Percentiles rank a stretch among this genome's conserved stretches.
Evolutionary conservation across 345 rosid species (phyloP).

Genomic region (Raphanus raphanistrum): DNA sequence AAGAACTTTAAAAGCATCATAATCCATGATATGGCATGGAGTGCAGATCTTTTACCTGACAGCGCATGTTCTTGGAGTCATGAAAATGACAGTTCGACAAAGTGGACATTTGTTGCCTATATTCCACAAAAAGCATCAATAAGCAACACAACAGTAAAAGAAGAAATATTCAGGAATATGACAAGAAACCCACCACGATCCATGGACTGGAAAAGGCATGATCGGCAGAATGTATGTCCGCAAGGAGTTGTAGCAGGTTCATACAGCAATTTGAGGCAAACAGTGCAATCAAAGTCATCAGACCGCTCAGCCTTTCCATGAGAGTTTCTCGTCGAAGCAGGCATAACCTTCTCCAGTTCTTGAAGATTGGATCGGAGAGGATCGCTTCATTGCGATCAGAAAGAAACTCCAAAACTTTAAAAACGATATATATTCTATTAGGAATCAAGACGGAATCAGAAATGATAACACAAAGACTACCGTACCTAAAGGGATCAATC

Average conservation of each 20-base stretch:
- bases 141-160: not conserved
- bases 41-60: slow-evolving; percentile 52
- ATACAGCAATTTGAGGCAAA: slow-evolving; percentile 84
- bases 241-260: slow-evolving; percentile 94
- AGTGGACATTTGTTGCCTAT: slow-evolving; percentile 95
- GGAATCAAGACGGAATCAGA: slow-evolving; percentile 12
- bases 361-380: slow-evolving; percentile 71
- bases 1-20: not conserved
- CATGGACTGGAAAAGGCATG: slow-evolving; percentile 90
- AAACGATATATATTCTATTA: slow-evolving; percentile 8
- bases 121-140: slow-evolving; percentile 29
- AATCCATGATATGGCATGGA: not conserved
- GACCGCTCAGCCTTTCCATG: slow-evolving; percentile 59
- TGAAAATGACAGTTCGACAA: slow-evolving; percentile 86
- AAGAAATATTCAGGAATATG: not conserved
- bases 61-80: slow-evolving; percentile 81
- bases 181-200: slow-evolving; percentile 65
- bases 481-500: slow-evolving; percentile 83
- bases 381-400: slow-evolving; percentile 66
- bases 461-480: slow-evolving; percentile 6
- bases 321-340: slow-evolving; percentile 40
- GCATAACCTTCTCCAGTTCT: slow-evolving; percentile 52
- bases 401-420: slow-evolving; percentile 32
- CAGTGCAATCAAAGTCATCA: slow-evolving; percentile 91
- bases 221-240: slow-evolving; percentile 94